Percentiles rank a stretch among this genome's conserved stretches.
Evolutionary conservation across 1,284 basidiomycete genomes (phyloP).

Genomic region (Trichosporon sp.): DNA sequence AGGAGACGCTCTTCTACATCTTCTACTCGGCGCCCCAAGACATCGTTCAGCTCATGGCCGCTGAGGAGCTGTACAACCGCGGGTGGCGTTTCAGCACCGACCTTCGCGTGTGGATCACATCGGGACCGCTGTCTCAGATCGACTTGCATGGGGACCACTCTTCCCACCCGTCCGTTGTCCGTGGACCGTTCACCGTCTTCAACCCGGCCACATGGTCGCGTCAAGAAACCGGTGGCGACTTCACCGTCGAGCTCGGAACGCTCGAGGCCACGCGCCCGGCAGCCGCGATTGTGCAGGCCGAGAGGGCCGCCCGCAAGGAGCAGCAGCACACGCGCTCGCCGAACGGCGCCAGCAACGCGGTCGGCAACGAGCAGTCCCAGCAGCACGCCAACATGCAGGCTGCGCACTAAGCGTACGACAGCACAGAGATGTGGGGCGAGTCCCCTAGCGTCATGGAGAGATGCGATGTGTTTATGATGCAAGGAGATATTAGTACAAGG

Average conservation of each 20-base stretch:
- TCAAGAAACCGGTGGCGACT: constrained; percentile 40
- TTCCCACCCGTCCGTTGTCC: constrained; percentile 18
- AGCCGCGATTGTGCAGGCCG: constrained; percentile 25
- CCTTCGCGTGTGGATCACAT: constrained; percentile 89
- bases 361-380: constrained; percentile 17
- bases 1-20: constrained; percentile 98
- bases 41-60: constrained; percentile 80
- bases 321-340: constrained; percentile 11
- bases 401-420: constrained; percentile 12
- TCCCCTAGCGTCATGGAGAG: background rate
- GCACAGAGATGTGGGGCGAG: background rate
- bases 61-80: constrained; percentile 93
- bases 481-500: background rate
- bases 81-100: constrained; percentile 99
- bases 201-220: constrained; percentile 41
- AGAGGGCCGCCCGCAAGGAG: constrained; percentile 30
- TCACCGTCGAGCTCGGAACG: constrained; percentile 33
- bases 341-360: constrained; percentile 11
- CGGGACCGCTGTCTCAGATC: constrained; percentile 47
- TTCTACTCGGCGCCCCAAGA: constrained; percentile 95
- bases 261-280: constrained; percentile 39
- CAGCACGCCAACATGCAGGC: constrained; percentile 13
- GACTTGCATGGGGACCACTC: constrained; percentile 22
- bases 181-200: constrained; percentile 44
- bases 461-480: constrained; percentile 2